A percentile compares a stretch with the other conserved stretches of the same genome.
These are phyloP conservation scores for Diospyros lotus DNA, from an alignment of 148 eudicot genomes.

Conservation along the genomic window DNA sequence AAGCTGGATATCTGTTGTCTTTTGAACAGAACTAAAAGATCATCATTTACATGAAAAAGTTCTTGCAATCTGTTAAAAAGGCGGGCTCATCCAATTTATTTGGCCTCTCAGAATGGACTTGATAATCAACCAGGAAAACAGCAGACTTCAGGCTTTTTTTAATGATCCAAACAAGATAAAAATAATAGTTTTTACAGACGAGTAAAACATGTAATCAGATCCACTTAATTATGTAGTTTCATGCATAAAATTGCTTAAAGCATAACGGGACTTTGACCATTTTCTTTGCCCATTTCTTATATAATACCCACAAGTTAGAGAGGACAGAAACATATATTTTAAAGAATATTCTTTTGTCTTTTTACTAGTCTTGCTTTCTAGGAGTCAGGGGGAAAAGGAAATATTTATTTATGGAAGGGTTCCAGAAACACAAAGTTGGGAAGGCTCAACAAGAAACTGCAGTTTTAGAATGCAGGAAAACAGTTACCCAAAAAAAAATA, in stretches of 20 bases:
- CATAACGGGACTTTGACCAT: background rate
- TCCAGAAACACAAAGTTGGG: background rate
- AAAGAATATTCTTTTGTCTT: no score
- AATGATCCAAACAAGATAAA: background rate
- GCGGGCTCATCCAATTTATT: no score
- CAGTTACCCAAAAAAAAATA: background rate
- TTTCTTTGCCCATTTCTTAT: background rate
- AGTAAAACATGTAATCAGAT: background rate
- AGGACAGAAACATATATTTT: background rate
- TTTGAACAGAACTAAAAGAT: background rate
- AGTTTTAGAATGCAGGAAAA: background rate
- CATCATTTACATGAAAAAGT: no score
- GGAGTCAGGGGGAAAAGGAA: background rate
- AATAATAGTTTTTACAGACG: background rate
- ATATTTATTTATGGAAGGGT: background rate
- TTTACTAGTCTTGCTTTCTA: background rate
- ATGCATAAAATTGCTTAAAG: background rate
- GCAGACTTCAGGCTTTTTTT: background rate
- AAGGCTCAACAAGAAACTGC: background rate
- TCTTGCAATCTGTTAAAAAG: no score
- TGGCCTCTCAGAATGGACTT: background rate
- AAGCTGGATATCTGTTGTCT: background rate
- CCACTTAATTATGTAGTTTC: background rate
- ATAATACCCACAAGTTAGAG: background rate
- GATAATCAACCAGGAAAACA: background rate